Evolutionary conservation across 805 yeast species (phyloP).

Genomic region (Hanseniaspora singularis): DNA sequence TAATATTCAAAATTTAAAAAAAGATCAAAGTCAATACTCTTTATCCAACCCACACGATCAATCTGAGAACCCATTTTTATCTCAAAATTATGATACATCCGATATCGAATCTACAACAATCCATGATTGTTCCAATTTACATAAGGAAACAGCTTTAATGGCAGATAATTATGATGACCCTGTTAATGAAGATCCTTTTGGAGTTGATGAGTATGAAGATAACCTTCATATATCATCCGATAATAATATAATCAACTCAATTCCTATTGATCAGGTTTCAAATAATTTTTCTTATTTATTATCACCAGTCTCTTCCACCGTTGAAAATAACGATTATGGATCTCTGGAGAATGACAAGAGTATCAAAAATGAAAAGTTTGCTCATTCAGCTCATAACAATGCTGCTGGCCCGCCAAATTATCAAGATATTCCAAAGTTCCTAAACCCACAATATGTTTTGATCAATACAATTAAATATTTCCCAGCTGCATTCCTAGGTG

Average conservation of each 20-base stretch:
- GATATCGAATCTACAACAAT: slow-evolving; percentile 17
- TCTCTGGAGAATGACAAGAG: background rate
- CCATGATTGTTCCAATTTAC: slow-evolving; percentile 24
- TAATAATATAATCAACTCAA: too few species aligned
- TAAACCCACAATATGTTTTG: background rate
- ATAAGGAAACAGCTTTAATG: slow-evolving; percentile 28
- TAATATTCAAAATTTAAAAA: background rate
- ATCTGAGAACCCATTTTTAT: slow-evolving; percentile 7
- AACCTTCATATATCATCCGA: too few species aligned
- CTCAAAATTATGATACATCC: background rate
- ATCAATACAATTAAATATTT: slow-evolving; percentile 22
- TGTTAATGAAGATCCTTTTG: slow-evolving; percentile 14
- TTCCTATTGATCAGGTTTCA: too few species aligned
- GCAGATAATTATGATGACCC: slow-evolving; percentile 20
- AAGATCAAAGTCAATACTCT: slow-evolving; percentile 1
- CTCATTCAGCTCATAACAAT: background rate
- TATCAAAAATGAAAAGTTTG: background rate
- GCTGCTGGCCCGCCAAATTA: slow-evolving; percentile 6
- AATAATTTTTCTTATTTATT: too few species aligned
- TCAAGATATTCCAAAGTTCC: slow-evolving; percentile 9
- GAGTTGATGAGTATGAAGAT: background rate
- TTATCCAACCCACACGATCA: background rate
- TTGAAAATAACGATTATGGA: background rate
- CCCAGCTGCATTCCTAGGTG: slow-evolving; percentile 80
- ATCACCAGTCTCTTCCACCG: slow-evolving; percentile 10